Conservation (phyloP, 1,284 basidiomycete genomes). For the Ceratobasidium sp. region DNA sequence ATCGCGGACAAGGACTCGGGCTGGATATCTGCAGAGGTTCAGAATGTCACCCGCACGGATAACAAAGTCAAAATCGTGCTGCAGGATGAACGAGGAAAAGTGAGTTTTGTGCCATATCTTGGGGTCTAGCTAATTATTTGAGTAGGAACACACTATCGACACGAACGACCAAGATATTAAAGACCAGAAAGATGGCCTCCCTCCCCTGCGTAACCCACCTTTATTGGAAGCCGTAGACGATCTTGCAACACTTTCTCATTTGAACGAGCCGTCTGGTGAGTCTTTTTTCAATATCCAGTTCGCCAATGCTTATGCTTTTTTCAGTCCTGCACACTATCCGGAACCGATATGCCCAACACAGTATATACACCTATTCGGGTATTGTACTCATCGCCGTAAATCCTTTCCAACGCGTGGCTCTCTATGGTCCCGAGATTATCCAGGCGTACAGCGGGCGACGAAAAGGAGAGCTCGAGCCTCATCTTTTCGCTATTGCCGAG, state of each 20-base stretch:
- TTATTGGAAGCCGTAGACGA: conserved; percentile 97
- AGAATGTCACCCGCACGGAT: conserved; percentile 70
- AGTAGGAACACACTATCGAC: conserved; percentile 80
- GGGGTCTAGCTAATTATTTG: not conserved
- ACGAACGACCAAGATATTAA: conserved; percentile 85
- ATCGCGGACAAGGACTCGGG: conserved; percentile 93
- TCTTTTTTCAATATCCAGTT: conserved; percentile 27
- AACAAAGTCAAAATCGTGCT: conserved; percentile 79
- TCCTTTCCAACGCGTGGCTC: conserved; percentile 94
- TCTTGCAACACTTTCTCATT: conserved; percentile 95
- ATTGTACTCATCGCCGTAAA: conserved; percentile 99
- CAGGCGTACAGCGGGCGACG: conserved; percentile 95
- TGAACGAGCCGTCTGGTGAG: conserved; percentile 97
- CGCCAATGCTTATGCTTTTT: conserved; percentile 13
- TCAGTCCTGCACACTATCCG: conserved; percentile 96
- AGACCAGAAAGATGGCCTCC: conserved; percentile 80
- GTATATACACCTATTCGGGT: conserved; percentile 99
- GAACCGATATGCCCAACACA: conserved; percentile 96
- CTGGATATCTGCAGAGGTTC: conserved; percentile 92
- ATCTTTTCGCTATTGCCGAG: conserved; percentile 98
- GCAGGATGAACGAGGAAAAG: conserved; percentile 89
- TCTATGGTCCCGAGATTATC: conserved; percentile 96
- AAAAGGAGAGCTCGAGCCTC: conserved; percentile 96
- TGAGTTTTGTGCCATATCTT: conserved; percentile 56
- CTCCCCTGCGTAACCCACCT: conserved; percentile 96